phyloP scores from a whole-genome alignment of 2,329 filamentous ascomycete genomes.

The Penicillium olsonii region DNA sequence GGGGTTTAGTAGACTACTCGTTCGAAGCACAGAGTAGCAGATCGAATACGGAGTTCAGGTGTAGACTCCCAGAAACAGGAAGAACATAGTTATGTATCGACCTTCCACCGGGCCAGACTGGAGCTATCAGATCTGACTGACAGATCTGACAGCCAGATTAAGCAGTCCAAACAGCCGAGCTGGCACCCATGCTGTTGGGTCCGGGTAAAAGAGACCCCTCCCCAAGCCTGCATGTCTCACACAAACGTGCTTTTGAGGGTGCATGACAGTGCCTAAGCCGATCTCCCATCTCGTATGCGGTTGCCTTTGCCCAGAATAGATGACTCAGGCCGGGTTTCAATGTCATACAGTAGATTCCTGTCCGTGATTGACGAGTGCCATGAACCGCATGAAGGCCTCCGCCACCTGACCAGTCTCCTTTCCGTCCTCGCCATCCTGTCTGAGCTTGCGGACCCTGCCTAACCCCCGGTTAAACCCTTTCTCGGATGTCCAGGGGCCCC shows the following conservation, averaged over 20 bases:
- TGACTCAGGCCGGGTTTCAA: conserved; percentile 1
- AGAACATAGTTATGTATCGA: too few species aligned
- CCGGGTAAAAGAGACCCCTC: neutral
- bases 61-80: too few species aligned
- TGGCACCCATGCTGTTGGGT: conserved; percentile 6
- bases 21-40: too few species aligned
- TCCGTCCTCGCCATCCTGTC: conserved; percentile 40
- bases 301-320: neutral
- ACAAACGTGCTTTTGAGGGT: neutral
- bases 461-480: conserved; percentile 47
- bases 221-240: conserved; percentile 7
- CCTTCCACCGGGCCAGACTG: too few species aligned
- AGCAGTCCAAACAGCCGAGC: neutral
- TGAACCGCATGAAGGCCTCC: conserved; percentile 42
- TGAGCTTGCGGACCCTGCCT: conserved; percentile 40
- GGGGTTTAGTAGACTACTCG: neutral
- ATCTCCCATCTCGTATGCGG: neutral
- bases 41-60: too few species aligned
- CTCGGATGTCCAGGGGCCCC: conserved; percentile 43
- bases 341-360: conserved; percentile 1
- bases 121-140: neutral
- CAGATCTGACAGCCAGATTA: neutral
- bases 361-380: conserved; percentile 32
- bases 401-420: conserved; percentile 31
- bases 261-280: neutral